These are phyloP conservation scores for Penicillium subrubescens DNA, from an alignment of 495 filamentous ascomycete species.

Conservation along the genomic window DNA sequence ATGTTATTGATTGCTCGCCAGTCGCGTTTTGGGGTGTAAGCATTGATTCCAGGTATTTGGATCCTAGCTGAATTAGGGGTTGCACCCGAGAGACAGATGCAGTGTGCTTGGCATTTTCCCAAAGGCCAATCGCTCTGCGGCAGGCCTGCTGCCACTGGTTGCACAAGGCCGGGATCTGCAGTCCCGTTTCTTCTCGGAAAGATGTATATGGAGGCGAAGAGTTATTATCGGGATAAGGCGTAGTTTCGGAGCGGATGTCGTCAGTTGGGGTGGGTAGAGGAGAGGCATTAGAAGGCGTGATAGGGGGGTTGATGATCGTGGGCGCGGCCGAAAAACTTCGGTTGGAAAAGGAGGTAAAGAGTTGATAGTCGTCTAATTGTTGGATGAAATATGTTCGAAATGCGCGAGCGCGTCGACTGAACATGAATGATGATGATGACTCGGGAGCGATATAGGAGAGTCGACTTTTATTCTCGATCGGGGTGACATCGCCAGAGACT, in stretches of 20 bases:
- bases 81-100: slow-evolving; percentile 1
- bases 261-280: slow-evolving; percentile 17
- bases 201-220: slow-evolving; percentile 6
- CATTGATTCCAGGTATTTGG: slow-evolving; percentile 9
- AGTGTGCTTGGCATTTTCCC: slow-evolving; percentile 7
- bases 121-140: slow-evolving; percentile 19
- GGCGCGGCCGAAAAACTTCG: slow-evolving; percentile 19
- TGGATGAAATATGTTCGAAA: slow-evolving; percentile 39
- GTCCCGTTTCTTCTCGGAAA: background rate
- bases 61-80: slow-evolving; percentile 2
- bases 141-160: slow-evolving; percentile 43
- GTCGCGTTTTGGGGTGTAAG: background rate
- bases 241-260: slow-evolving; percentile 7
- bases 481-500: slow-evolving; percentile 20
- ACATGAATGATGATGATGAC: slow-evolving; percentile 21
- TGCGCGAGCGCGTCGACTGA: slow-evolving; percentile 37
- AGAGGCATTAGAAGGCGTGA: slow-evolving; percentile 20
- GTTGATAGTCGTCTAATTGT: slow-evolving; percentile 35
- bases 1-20: background rate
- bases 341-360: slow-evolving; percentile 28
- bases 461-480: slow-evolving; percentile 26
- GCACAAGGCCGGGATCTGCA: slow-evolving; percentile 15
- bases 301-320: slow-evolving; percentile 11
- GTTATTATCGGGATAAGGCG: slow-evolving; percentile 7
- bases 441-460: slow-evolving; percentile 21